Evolutionary conservation across 192 early-diverging fungal genomes (phyloP), one percentile per base, ranked within the genome.

Genomic region (Backusella australiensis): DNA sequence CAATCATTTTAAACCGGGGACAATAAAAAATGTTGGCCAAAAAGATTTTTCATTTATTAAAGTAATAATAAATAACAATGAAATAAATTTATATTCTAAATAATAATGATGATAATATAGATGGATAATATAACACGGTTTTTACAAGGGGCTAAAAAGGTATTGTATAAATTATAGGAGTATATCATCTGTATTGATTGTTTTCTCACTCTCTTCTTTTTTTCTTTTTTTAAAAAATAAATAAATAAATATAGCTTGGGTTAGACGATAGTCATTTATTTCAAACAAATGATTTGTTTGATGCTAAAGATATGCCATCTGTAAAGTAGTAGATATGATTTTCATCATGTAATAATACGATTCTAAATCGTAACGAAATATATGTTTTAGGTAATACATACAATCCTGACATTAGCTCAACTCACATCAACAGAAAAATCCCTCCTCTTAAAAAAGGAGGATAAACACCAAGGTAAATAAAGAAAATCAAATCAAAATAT

Each of bases 251-350:
- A 46, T 72, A 90, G 84, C 87, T 95, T 53, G 94, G 94, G 1
- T 82, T 95, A 44, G 84, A 91, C 59, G 90, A 88, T 71, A 85
- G 86, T 14, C 91, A 93, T 73, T 82, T 93, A 75, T 94, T 94
- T 75, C 89, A 93, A 77, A 94, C 93, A 0, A 88, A 89, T 6
- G 93, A 94, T 77, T 77, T 94, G 34, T 93, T 90, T 69, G 92
- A 94, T 46, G 93, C 86, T 49, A 94, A 92, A 81, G 89, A 93
- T 77, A 92, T 94, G 86, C 77, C 73, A 1, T 83, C 80, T 65
- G 88, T 89, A 82, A 56, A 71, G 46, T 49, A 49, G 46, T 67
- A 26, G 3, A 34, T n/a, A 7, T 11, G 6, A 19, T 32, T 19
- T 36, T 19, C 32, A 32, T 36, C 19, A 26, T 23, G 8, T 23